Percentiles rank a stretch among this genome's conserved stretches.
These are phyloP conservation scores for Neofusicoccum umdonicola DNA, from an alignment of 2,329 filamentous ascomycete genomes.

Conservation along the genomic window DNA sequence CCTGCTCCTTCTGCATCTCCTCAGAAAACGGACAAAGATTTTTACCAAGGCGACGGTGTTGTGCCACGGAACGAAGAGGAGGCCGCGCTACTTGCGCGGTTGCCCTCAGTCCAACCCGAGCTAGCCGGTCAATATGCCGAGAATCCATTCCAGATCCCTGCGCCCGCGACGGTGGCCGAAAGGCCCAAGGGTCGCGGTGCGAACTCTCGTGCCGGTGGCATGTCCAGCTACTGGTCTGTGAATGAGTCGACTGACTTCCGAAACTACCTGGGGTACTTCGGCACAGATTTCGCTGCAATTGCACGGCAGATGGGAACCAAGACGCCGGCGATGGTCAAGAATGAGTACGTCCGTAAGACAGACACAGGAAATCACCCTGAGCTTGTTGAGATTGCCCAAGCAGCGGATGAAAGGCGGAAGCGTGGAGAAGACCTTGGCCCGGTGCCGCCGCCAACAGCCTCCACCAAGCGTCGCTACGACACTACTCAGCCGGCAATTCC, in stretches of 20 bases:
- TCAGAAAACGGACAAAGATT: slow-evolving; percentile 18
- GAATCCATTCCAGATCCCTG: slow-evolving; percentile 39
- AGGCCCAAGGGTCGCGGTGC: slow-evolving; percentile 5
- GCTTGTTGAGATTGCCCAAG: slow-evolving; percentile 40
- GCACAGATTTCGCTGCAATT: slow-evolving; percentile 75
- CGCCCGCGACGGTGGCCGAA: slow-evolving; percentile 2
- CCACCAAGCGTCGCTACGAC: slow-evolving; percentile 49
- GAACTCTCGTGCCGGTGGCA: slow-evolving; percentile 43
- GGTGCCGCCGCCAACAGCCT: slow-evolving; percentile 49
- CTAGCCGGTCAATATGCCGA: slow-evolving; percentile 39
- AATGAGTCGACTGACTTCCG: slow-evolving; percentile 77
- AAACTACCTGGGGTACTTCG: slow-evolving; percentile 68
- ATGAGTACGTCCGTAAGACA: slow-evolving; percentile 48
- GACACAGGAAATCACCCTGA: slow-evolving; percentile 42
- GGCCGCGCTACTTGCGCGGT: background rate
- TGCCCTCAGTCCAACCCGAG: slow-evolving; percentile 4
- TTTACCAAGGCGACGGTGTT: slow-evolving; percentile 1
- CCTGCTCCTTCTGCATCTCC: slow-evolving; percentile 29
- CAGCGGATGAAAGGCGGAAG: slow-evolving; percentile 41
- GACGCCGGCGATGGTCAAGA: slow-evolving; percentile 74
- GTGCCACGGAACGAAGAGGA: slow-evolving; percentile 2
- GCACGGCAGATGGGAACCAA: slow-evolving; percentile 79
- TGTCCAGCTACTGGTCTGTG: slow-evolving; percentile 85
- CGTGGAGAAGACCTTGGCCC: slow-evolving; percentile 48
- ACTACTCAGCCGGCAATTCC: slow-evolving; percentile 36